Evolutionary conservation across 2,329 filamentous ascomycete species (phyloP).

Genomic region (Claviceps arundinis): DNA sequence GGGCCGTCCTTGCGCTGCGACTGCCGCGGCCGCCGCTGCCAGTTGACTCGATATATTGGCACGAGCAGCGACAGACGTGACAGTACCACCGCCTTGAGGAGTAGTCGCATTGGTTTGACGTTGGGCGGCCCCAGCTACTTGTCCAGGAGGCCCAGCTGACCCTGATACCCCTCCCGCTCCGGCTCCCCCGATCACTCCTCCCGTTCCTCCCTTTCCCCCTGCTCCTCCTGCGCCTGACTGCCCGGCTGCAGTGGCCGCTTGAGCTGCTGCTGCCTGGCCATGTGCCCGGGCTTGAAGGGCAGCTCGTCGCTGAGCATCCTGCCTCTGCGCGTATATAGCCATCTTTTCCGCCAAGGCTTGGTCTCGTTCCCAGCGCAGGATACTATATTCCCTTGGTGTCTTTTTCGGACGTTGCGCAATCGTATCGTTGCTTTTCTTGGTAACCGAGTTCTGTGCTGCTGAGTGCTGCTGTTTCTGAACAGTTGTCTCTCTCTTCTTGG

Average conservation of each 20-base stretch:
- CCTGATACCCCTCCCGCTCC: slow-evolving; percentile 22
- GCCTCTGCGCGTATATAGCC: slow-evolving; percentile 41
- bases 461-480: slow-evolving; percentile 86
- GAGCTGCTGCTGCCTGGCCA: slow-evolving; percentile 24
- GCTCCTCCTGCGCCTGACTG: background rate
- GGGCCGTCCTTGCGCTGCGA: slow-evolving; percentile 29
- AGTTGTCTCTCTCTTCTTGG: slow-evolving; percentile 81
- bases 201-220: background rate
- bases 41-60: slow-evolving; percentile 29
- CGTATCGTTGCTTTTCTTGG: slow-evolving; percentile 66
- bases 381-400: slow-evolving; percentile 83
- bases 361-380: slow-evolving; percentile 78
- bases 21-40: slow-evolving; percentile 27
- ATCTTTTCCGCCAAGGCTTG: slow-evolving; percentile 50
- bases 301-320: slow-evolving; percentile 42
- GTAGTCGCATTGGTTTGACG: slow-evolving; percentile 15
- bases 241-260: slow-evolving; percentile 30
- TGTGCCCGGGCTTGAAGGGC: slow-evolving; percentile 34
- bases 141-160: background rate
- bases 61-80: slow-evolving; percentile 20
- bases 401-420: slow-evolving; percentile 42
- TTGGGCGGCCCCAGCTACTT: slow-evolving; percentile 14
- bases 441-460: slow-evolving; percentile 57
- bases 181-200: background rate
- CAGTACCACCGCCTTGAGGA: slow-evolving; percentile 16